These are phyloP conservation scores for Leccinum disarticulatum DNA, from an alignment of 768 basidiomycete species.

Conservation along the genomic window DNA sequence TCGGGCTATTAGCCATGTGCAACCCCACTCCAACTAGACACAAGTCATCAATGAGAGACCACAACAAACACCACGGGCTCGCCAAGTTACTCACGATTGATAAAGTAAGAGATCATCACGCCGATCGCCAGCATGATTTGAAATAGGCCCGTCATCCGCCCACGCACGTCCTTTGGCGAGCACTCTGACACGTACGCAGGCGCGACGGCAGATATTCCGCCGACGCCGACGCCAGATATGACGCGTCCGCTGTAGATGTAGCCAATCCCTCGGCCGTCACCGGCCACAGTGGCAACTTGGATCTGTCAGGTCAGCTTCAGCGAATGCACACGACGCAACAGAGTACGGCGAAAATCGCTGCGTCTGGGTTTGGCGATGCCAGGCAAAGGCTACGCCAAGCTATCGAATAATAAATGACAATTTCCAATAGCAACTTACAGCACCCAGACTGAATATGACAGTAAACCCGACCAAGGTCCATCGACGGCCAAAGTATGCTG, in stretches of 20 bases:
- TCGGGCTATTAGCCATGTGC: constrained; percentile 46
- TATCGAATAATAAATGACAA: constrained; percentile 21
- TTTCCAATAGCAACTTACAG: constrained; percentile 40
- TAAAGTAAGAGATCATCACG: constrained; percentile 83
- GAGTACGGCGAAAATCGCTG: background rate
- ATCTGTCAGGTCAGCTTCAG: constrained; percentile 42
- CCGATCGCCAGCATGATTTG: constrained; percentile 84
- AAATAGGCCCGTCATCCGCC: constrained; percentile 82
- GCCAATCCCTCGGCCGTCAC: constrained; percentile 51
- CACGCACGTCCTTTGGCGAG: constrained; percentile 82
- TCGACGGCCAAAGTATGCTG: constrained; percentile 66
- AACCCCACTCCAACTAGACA: constrained; percentile 56
- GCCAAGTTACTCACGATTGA: constrained; percentile 56
- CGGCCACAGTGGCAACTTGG: constrained; percentile 68
- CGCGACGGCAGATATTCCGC: constrained; percentile 79
- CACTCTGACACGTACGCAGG: constrained; percentile 89
- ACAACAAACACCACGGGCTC: background rate
- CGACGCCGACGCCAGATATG: constrained; percentile 77
- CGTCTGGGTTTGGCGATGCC: background rate
- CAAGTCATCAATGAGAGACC: constrained; percentile 5
- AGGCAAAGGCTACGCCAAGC: background rate
- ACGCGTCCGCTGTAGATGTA: constrained; percentile 83
- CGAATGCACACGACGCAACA: background rate
- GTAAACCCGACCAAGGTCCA: constrained; percentile 62
- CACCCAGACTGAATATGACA: constrained; percentile 67